A percentile compares a stretch with the other conserved stretches of the same genome.
Conservation (phyloP, 2,329 filamentous ascomycete genomes). For the Colletotrichum euphorbiae region DNA sequence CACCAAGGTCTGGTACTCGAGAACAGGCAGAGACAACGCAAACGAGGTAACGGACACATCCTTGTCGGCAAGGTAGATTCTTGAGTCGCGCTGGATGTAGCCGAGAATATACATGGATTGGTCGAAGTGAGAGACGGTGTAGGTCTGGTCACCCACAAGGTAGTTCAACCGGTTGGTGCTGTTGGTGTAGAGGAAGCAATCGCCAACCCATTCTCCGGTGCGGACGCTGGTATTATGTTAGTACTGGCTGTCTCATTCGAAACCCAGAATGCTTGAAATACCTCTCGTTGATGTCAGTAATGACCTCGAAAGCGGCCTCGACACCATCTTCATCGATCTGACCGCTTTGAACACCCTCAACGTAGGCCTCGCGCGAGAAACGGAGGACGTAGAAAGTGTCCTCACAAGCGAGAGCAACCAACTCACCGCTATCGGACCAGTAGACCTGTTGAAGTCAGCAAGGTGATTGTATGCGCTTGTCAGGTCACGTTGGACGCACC, state of each 20-base stretch:
- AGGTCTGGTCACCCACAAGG: constrained; percentile 96
- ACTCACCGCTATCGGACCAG: constrained; percentile 97
- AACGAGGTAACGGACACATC: constrained; percentile 94
- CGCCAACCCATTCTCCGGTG: constrained; percentile 97
- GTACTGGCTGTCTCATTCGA: background rate
- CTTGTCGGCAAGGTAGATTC: constrained; percentile 95
- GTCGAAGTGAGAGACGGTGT: constrained; percentile 97
- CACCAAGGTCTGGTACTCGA: constrained; percentile 97
- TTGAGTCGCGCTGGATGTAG: constrained; percentile 94
- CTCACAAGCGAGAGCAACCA: constrained; percentile 92
- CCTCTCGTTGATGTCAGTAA: constrained; percentile 95
- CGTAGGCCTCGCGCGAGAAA: constrained; percentile 89
- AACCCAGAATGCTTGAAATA: constrained; percentile 47
- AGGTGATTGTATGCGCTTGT: no score
- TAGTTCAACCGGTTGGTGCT: constrained; percentile 97
- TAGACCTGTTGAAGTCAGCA: constrained; percentile 74
- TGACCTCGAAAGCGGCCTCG: constrained; percentile 94
- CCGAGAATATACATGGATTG: constrained; percentile 94
- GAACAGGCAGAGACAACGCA: constrained; percentile 87
- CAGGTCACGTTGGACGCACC: constrained; percentile 41
- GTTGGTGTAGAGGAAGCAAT: constrained; percentile 99
- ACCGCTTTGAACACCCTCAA: constrained; percentile 84
- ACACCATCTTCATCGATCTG: constrained; percentile 91
- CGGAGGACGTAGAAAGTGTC: constrained; percentile 95
- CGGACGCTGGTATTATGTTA: constrained; percentile 71